phyloP scores from a whole-genome alignment of 1,284 basidiomycete species.

The Microbotryum intermedium region DNA sequence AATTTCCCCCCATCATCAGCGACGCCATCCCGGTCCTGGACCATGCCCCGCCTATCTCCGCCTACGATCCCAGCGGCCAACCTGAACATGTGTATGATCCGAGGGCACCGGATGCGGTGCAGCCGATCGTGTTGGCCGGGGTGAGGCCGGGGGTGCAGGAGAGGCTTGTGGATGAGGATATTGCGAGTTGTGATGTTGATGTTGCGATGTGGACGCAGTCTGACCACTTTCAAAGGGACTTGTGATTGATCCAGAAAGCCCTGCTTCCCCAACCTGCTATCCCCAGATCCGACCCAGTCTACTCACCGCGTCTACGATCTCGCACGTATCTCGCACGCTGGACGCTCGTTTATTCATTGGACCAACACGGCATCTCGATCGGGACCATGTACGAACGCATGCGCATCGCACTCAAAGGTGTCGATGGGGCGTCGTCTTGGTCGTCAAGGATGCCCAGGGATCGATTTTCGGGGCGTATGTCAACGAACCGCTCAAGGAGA shows the following conservation, averaged over 20 bases:
- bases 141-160: slow-evolving; percentile 8
- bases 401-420: slow-evolving; percentile 31
- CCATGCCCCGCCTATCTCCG: not conserved
- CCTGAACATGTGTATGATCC: not conserved
- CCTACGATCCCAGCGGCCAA: not conserved
- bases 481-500: slow-evolving; percentile 56
- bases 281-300: slow-evolving; percentile 45
- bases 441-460: slow-evolving; percentile 55
- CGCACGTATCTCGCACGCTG: slow-evolving; percentile 62
- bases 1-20: not conserved
- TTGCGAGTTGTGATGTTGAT: slow-evolving; percentile 9
- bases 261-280: not conserved
- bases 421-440: slow-evolving; percentile 48
- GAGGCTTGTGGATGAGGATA: slow-evolving; percentile 20
- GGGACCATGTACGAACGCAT: slow-evolving; percentile 72
- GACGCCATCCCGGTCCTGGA: not conserved
- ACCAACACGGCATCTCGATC: slow-evolving; percentile 89
- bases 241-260: not conserved
- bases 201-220: not conserved
- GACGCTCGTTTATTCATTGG: slow-evolving; percentile 82
- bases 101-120: slow-evolving; percentile 5
- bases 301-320: slow-evolving; percentile 59
- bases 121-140: slow-evolving; percentile 15
- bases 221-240: not conserved
- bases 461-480: slow-evolving; percentile 70